Conservation (phyloP, 179 eudicot genomes). For the Patellifolia procumbens region DNA sequence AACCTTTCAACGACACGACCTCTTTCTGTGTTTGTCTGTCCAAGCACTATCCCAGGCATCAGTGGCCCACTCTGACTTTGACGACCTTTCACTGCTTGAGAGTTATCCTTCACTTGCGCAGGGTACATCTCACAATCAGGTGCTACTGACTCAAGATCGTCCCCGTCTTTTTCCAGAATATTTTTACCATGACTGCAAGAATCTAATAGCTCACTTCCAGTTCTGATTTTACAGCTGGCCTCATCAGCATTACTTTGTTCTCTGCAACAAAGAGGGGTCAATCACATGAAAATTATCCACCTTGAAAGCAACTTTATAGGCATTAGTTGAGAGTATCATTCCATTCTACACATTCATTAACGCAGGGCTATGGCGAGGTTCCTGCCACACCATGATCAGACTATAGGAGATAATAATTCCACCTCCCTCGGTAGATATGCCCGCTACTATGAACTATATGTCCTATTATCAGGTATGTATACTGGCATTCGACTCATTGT, state of each 20-base stretch:
- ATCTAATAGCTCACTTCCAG: slow-evolving; percentile 40
- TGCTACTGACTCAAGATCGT: slow-evolving; percentile 46
- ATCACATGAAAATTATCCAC: background rate
- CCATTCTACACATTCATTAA: background rate
- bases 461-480: background rate
- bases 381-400: background rate
- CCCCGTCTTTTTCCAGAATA: slow-evolving; percentile 43
- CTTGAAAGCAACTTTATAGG: background rate
- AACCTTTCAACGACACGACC: slow-evolving; percentile 69
- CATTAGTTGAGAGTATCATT: background rate
- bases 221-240: slow-evolving; percentile 42
- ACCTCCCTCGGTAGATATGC: background rate
- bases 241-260: slow-evolving; percentile 43
- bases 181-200: slow-evolving; percentile 42
- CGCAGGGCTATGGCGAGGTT: background rate
- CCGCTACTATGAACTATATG: background rate
- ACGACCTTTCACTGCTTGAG: slow-evolving; percentile 49
- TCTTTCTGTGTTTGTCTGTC: slow-evolving; percentile 65
- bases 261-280: slow-evolving; percentile 41
- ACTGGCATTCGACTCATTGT: background rate
- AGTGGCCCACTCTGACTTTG: slow-evolving; percentile 92
- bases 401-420: background rate
- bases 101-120: slow-evolving; percentile 46
- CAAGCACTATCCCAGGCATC: slow-evolving; percentile 64
- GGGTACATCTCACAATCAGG: slow-evolving; percentile 48